phyloP scores from a whole-genome alignment of 257 asterid genomes.

The Anisodus tanguticus region DNA sequence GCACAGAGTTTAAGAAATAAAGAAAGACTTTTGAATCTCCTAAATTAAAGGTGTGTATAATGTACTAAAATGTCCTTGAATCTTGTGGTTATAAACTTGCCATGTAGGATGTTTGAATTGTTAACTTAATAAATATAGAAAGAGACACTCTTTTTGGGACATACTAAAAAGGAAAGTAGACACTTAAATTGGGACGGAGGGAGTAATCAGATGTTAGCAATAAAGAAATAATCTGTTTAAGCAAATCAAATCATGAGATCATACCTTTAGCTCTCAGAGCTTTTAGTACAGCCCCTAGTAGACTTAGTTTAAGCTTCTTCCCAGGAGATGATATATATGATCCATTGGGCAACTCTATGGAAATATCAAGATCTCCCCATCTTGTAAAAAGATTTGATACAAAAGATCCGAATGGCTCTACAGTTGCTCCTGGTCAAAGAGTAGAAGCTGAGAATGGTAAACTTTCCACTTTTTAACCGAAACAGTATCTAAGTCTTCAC shows the following conservation, averaged over 20 bases:
- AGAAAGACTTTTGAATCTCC: too few species aligned
- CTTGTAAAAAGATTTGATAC: slow-evolving; percentile 92
- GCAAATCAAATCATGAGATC: slow-evolving; percentile 29
- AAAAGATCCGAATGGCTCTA: slow-evolving; percentile 96
- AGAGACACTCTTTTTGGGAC: too few species aligned
- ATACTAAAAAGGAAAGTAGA: too few species aligned
- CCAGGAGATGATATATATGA: slow-evolving; percentile 65
- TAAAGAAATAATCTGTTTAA: not conserved
- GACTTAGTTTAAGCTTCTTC: slow-evolving; percentile 70
- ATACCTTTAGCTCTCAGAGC: slow-evolving; percentile 77
- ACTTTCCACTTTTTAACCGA: not conserved
- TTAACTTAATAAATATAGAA: too few species aligned
- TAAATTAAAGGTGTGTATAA: too few species aligned
- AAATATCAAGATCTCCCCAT: slow-evolving; percentile 97
- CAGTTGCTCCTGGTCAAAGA: slow-evolving; percentile 85
- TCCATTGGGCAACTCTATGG: slow-evolving; percentile 78
- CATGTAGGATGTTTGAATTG: too few species aligned
- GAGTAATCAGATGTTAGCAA: not conserved
- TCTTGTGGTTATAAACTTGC: too few species aligned
- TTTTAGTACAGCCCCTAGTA: slow-evolving; percentile 60
- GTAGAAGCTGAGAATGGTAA: slow-evolving; percentile 36
- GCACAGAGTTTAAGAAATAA: too few species aligned
- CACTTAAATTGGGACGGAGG: too few species aligned
- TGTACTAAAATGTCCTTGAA: too few species aligned
- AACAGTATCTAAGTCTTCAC: slow-evolving; percentile 5